phyloP scores from a whole-genome alignment of 2,329 filamentous ascomycete genomes.

The Ophiocordyceps robertsii region DNA sequence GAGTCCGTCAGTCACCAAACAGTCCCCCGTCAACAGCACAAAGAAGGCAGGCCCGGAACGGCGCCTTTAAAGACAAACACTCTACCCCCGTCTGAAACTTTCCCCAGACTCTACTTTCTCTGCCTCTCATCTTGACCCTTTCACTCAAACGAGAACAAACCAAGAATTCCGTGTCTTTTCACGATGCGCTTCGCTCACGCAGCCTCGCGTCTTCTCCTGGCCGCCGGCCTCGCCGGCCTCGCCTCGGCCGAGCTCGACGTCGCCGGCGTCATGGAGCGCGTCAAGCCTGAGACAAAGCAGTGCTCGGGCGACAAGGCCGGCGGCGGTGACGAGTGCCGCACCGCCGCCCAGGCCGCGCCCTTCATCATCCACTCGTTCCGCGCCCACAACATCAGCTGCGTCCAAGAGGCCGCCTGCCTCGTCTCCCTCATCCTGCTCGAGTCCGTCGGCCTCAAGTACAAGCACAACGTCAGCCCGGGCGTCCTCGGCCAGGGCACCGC shows the following conservation, averaged over 20 bases:
- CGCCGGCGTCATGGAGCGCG: slow-evolving; percentile 8
- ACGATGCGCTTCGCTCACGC: slow-evolving; percentile 2
- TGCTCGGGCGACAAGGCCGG: slow-evolving; percentile 2
- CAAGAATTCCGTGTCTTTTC: too few species aligned
- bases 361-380: slow-evolving; percentile 42
- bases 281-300: background rate
- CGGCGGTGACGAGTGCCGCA: slow-evolving; percentile 43
- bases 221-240: slow-evolving; percentile 12
- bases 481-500: slow-evolving; percentile 56
- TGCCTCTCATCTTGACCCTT: background rate
- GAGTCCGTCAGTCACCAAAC: too few species aligned
- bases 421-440: slow-evolving; percentile 62
- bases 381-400: slow-evolving; percentile 38
- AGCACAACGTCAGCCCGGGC: slow-evolving; percentile 46
- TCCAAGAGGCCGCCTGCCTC: slow-evolving; percentile 54
- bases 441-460: slow-evolving; percentile 55
- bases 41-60: too few species aligned
- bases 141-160: background rate
- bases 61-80: background rate
- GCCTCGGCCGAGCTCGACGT: background rate
- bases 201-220: background rate
- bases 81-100: background rate
- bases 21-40: too few species aligned
- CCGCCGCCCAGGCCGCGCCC: slow-evolving; percentile 45
- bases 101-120: background rate